These are phyloP conservation scores for Pontederia paniculata DNA, from an alignment of 176 grass and related monocot species.

Conservation along the genomic window DNA sequence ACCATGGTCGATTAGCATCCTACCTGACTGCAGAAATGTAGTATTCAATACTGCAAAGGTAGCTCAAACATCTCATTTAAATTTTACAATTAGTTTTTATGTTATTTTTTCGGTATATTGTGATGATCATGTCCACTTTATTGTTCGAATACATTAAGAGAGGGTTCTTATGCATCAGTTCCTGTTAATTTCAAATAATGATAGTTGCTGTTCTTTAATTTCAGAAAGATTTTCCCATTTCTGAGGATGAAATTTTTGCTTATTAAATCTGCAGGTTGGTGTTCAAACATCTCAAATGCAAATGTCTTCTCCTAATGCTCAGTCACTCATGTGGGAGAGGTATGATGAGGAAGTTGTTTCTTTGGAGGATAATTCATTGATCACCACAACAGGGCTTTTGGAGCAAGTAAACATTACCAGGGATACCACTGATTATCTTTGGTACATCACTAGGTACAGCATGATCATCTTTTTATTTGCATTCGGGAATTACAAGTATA, in stretches of 20 bases:
- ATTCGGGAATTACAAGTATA: not conserved
- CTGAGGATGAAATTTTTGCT: not conserved
- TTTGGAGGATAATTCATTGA: conserved; percentile 45
- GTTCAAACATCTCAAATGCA: conserved; percentile 99
- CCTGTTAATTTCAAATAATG: not conserved
- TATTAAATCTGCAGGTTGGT: conserved; percentile 45
- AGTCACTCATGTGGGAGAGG: conserved; percentile 74
- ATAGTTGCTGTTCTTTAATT: not conserved
- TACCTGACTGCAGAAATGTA: conserved; percentile 92
- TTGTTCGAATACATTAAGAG: not conserved
- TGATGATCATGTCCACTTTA: not conserved
- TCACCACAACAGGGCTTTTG: conserved; percentile 60
- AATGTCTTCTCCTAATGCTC: conserved; percentile 59
- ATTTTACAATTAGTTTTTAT: not conserved
- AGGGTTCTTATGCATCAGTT: not conserved
- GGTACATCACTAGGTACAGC: conserved; percentile 89
- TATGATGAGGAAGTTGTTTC: conserved; percentile 91
- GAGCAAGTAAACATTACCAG: conserved; percentile 95
- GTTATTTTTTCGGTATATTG: not conserved
- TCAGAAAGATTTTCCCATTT: not conserved
- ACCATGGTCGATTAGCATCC: conserved; percentile 98
- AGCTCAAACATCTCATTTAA: conserved; percentile 3
- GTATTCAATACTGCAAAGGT: conserved; percentile 95
- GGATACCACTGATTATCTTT: conserved; percentile 86
- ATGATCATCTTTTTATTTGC: not conserved